A percentile compares a stretch with the other conserved stretches of the same genome.
These are phyloP conservation scores for Datura wrightii DNA, from an alignment of 257 asterid species.

Conservation along the genomic window DNA sequence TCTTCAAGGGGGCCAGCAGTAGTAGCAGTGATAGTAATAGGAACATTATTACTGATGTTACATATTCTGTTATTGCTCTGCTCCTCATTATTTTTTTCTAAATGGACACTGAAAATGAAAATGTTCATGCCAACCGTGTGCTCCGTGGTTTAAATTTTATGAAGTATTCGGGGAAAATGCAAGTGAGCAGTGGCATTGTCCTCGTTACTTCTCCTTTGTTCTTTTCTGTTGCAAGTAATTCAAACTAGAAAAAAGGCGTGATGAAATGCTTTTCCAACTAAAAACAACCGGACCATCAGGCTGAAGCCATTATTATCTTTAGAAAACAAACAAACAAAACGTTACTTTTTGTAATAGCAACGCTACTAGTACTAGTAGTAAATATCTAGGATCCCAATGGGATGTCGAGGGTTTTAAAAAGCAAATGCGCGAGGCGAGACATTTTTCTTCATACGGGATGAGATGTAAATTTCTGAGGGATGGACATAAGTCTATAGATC, in stretches of 20 bases:
- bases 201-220: slow-evolving; percentile 10
- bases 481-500: too few relatives aligned
- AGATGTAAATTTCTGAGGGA: too few relatives aligned
- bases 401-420: too few relatives aligned
- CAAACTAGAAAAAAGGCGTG: neutral
- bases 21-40: neutral
- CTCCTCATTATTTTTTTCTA: neutral
- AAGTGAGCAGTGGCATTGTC: slow-evolving; percentile 33
- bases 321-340: neutral
- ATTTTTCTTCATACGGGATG: too few relatives aligned
- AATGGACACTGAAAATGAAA: neutral
- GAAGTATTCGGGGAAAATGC: slow-evolving; percentile 31
- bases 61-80: slow-evolving; percentile 41
- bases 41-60: slow-evolving; percentile 10
- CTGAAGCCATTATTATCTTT: neutral
- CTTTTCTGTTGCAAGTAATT: neutral
- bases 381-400: too few relatives aligned
- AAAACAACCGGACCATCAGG: neutral
- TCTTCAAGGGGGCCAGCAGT: neutral
- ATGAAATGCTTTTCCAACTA: neutral
- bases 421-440: too few relatives aligned
- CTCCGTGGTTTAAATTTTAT: slow-evolving; percentile 10
- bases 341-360: too few relatives aligned
- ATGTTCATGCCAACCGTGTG: slow-evolving; percentile 42
- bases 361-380: too few relatives aligned